These are phyloP conservation scores for Cryptosporidium sp. DNA, from an alignment of 169 alveolate species.

Conservation along the genomic window DNA sequence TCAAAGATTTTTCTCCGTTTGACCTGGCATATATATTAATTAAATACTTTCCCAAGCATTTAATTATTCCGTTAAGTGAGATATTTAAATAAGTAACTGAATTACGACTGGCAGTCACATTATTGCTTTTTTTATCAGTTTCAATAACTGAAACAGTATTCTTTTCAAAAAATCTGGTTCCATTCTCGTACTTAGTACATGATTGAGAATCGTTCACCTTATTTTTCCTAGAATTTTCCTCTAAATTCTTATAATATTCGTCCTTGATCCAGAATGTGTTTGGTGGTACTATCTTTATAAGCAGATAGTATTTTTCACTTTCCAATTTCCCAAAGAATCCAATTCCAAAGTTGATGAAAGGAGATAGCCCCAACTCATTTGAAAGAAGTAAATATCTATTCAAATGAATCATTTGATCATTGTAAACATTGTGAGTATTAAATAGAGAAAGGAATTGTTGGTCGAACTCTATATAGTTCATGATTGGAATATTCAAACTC, in stretches of 20 bases:
- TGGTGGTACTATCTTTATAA: constrained; percentile 50
- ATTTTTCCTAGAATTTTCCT: not conserved
- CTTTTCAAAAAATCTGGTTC: not conserved
- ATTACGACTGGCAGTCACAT: not conserved
- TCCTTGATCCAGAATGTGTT: constrained; percentile 56
- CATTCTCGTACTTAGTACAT: constrained; percentile 35
- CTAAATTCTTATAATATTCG: not conserved
- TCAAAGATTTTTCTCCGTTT: not conserved
- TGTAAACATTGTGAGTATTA: not conserved
- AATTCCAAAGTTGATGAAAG: constrained; percentile 50
- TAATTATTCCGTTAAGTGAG: not conserved
- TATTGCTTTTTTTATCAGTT: not conserved
- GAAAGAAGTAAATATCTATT: constrained; percentile 49
- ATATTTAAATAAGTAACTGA: constrained; percentile 23
- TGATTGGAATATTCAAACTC: constrained; percentile 37
- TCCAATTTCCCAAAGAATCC: constrained; percentile 25
- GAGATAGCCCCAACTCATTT: constrained; percentile 44
- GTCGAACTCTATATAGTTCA: constrained; percentile 14
- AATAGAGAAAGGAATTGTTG: not conserved
- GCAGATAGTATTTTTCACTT: constrained; percentile 25
- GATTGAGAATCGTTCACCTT: not conserved
- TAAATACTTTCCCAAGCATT: constrained; percentile 2
- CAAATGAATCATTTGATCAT: constrained; percentile 6
- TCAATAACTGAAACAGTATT: not conserved
- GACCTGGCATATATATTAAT: not conserved